Evolutionary conservation across 768 basidiomycete species (phyloP).

Genomic region (Hypholoma fasciculare): DNA sequence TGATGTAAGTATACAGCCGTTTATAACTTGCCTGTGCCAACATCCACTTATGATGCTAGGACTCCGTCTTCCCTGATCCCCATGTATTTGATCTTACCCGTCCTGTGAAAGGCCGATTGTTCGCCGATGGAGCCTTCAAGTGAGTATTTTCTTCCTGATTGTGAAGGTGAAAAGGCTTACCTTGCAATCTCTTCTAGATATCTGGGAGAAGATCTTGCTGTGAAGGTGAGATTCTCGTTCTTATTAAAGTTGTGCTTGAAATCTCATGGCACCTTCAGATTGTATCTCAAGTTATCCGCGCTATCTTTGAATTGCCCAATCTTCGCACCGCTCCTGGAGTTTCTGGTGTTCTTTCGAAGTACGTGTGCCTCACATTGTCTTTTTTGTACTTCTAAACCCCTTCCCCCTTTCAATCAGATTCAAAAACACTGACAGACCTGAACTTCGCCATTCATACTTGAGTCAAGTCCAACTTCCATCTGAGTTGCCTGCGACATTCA

Average conservation of each 20-base stretch:
- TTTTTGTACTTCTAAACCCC: background rate
- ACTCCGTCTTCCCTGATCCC: constrained; percentile 51
- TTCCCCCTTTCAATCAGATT: constrained; percentile 36
- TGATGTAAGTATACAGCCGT: constrained; percentile 43
- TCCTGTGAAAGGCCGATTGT: constrained; percentile 43
- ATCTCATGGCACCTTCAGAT: constrained; percentile 32
- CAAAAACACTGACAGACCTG: constrained; percentile 44
- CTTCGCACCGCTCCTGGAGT: constrained; percentile 67
- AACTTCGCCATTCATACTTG: constrained; percentile 57
- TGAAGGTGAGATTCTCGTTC: constrained; percentile 40
- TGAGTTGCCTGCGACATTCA: constrained; percentile 71
- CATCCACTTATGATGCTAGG: constrained; percentile 30
- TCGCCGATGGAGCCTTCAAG: constrained; percentile 48
- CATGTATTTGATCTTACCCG: constrained; percentile 44
- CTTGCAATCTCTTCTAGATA: constrained; percentile 16
- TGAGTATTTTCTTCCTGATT: constrained; percentile 13
- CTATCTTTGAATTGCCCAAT: constrained; percentile 57
- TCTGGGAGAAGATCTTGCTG: constrained; percentile 51
- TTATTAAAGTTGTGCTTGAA: background rate
- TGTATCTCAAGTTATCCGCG: constrained; percentile 62
- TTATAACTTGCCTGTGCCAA: background rate
- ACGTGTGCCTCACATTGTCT: background rate
- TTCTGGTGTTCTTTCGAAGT: constrained; percentile 63
- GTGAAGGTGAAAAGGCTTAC: background rate
- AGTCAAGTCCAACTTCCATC: constrained; percentile 45